Percentiles rank a stretch among this genome's conserved stretches.
Conservation (phyloP, 2,329 filamentous ascomycete species). For the Fusarium stilboides region DNA sequence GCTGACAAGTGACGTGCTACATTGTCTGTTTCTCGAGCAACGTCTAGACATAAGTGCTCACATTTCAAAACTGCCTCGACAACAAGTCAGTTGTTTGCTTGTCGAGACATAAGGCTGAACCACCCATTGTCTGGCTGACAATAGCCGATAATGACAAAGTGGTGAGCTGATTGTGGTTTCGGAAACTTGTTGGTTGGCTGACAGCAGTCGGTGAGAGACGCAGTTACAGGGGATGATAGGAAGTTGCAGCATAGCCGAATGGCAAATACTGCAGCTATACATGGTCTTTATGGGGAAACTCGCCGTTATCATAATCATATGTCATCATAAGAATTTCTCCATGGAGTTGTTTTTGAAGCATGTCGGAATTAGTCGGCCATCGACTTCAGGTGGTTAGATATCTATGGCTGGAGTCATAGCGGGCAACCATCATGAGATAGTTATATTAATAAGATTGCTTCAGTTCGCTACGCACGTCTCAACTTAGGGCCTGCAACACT, state of each 20-base stretch:
- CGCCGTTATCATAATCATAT: slow-evolving; percentile 28
- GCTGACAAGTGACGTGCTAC: slow-evolving; percentile 31
- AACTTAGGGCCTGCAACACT: not conserved
- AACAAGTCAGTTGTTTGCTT: slow-evolving; percentile 1
- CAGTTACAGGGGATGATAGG: slow-evolving; percentile 30
- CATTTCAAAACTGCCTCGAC: slow-evolving; percentile 10
- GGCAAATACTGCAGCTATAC: slow-evolving; percentile 18
- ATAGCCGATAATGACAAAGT: slow-evolving; percentile 24
- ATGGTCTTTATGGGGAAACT: slow-evolving; percentile 19
- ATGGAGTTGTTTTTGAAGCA: not conserved
- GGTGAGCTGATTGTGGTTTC: slow-evolving; percentile 42
- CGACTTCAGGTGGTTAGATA: slow-evolving; percentile 1
- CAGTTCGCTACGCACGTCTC: not conserved
- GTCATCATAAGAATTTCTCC: slow-evolving; percentile 5
- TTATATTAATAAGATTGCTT: not conserved
- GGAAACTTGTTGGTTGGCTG: slow-evolving; percentile 39
- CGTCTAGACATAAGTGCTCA: slow-evolving; percentile 9
- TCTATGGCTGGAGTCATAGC: slow-evolving; percentile 34
- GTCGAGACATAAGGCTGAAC: slow-evolving; percentile 19
- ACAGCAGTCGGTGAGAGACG: slow-evolving; percentile 32
- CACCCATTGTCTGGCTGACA: slow-evolving; percentile 12
- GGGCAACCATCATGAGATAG: slow-evolving; percentile 26
- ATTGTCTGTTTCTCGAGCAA: slow-evolving; percentile 40
- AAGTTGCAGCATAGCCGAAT: no score
- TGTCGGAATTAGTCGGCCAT: slow-evolving; percentile 2